phyloP scores from a whole-genome alignment of 1,139 yeast species.

The Nakaseomyces bracarensis region DNA sequence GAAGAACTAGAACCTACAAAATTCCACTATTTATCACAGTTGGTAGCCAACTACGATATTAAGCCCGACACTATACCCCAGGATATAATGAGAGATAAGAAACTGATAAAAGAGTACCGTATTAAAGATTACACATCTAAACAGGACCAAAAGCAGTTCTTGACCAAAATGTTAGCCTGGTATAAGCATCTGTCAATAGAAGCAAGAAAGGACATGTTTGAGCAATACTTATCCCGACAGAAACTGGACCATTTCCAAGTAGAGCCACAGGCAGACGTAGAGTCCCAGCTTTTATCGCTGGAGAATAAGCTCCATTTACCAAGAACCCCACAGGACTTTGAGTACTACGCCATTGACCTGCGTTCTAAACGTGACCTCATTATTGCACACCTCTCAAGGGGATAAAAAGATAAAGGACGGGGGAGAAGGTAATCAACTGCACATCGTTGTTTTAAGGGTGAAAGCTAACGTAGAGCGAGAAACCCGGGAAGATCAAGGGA shows the following conservation, averaged over 20 bases:
- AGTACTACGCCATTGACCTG: constrained; percentile 19
- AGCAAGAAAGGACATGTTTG: constrained; percentile 18
- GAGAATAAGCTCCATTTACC: constrained; percentile 9
- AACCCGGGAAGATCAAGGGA: too few species aligned
- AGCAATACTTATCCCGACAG: constrained; percentile 4
- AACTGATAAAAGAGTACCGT: constrained; percentile 21
- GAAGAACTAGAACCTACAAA: constrained; percentile 24
- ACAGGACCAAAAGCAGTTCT: constrained; percentile 21
- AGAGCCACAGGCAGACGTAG: constrained; percentile 1
- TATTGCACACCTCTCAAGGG: neutral
- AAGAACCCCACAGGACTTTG: constrained; percentile 7
- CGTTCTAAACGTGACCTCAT: constrained; percentile 9
- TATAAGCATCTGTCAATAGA: constrained; percentile 20
- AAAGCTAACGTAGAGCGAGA: neutral
- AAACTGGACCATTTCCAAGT: neutral
- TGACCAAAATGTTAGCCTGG: constrained; percentile 23
- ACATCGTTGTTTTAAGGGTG: neutral
- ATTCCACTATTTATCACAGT: constrained; percentile 29
- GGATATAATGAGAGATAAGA: constrained; percentile 24
- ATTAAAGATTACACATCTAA: constrained; percentile 21
- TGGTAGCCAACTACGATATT: constrained; percentile 23
- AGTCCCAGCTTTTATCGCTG: constrained; percentile 10
- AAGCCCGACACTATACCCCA: constrained; percentile 20
- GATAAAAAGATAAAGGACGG: neutral
- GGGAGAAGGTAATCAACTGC: too few species aligned